Conservation (phyloP, 1,284 basidiomycete genomes). For the Leccinum pallidistipes region DNA sequence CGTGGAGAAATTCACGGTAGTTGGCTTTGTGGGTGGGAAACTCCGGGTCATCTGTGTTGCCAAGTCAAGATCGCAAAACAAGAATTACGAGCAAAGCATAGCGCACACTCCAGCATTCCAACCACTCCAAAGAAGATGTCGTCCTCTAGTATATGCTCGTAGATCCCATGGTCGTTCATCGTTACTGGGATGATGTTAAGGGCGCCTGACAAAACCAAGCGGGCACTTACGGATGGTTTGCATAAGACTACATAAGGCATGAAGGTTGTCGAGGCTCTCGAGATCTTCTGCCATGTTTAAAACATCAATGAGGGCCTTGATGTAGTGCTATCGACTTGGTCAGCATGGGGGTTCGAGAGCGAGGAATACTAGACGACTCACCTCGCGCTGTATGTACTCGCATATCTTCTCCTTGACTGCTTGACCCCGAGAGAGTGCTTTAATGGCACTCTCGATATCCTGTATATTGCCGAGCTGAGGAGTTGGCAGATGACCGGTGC, state of each 20-base stretch:
- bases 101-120: constrained; percentile 95
- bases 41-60: constrained; percentile 85
- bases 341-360: neutral
- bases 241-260: constrained; percentile 90
- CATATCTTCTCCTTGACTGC: constrained; percentile 77
- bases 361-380: constrained; percentile 36
- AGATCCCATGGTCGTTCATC: constrained; percentile 93
- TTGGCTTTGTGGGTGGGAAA: constrained; percentile 95
- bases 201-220: constrained; percentile 5
- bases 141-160: constrained; percentile 94
- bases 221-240: constrained; percentile 85
- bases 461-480: constrained; percentile 71
- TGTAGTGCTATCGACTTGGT: constrained; percentile 67
- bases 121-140: constrained; percentile 91
- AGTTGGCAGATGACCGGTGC: constrained; percentile 67
- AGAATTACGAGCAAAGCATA: constrained; percentile 11
- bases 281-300: constrained; percentile 90
- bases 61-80: constrained; percentile 11
- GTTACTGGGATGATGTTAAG: constrained; percentile 61
- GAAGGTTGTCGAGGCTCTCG: constrained; percentile 86
- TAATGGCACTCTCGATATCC: constrained; percentile 78
- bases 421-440: constrained; percentile 62
- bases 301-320: constrained; percentile 83
- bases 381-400: constrained; percentile 79
- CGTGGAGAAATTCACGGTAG: constrained; percentile 89